Evolutionary conservation across 148 eudicot species (phyloP).

Genomic region (Nepenthes mirabilis): DNA sequence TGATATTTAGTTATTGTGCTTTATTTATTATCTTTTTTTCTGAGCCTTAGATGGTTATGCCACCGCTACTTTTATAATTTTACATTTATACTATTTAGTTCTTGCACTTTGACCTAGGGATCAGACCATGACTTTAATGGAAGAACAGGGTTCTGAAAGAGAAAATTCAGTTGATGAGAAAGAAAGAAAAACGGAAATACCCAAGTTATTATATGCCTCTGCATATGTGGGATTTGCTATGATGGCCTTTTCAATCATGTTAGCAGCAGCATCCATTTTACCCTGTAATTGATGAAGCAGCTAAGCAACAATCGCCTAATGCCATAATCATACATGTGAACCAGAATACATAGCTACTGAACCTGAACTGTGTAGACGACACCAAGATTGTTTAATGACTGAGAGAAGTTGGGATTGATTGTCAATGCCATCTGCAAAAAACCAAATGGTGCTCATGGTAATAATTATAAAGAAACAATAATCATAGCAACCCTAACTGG

Average conservation of each 20-base stretch:
- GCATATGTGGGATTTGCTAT: slow-evolving; percentile 96
- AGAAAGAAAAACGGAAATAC: slow-evolving; percentile 16
- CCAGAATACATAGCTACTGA: slow-evolving; percentile 3
- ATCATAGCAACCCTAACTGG: too few relatives aligned
- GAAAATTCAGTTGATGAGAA: too few relatives aligned
- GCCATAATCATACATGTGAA: not conserved
- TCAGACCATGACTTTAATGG: too few relatives aligned
- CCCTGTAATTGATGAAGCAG: slow-evolving; percentile 37
- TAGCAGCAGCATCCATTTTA: slow-evolving; percentile 99
- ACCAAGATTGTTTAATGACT: slow-evolving; percentile 96
- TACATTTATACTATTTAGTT: too few relatives aligned
- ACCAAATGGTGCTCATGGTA: slow-evolving; percentile 8
- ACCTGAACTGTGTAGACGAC: slow-evolving; percentile 99
- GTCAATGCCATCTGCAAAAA: slow-evolving; percentile 77
- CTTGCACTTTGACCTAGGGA: too few relatives aligned
- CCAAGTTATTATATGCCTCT: slow-evolving; percentile 96
- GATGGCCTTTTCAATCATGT: slow-evolving; percentile 98
- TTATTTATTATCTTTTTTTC: too few relatives aligned
- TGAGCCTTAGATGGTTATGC: too few relatives aligned
- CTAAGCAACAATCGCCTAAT: slow-evolving; percentile 5
- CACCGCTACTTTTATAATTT: too few relatives aligned
- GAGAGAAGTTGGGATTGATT: slow-evolving; percentile 93
- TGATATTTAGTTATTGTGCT: too few relatives aligned
- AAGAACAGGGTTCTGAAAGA: too few relatives aligned
- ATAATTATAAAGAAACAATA: slow-evolving; percentile 5